These are phyloP conservation scores for Singerocomus rubriflavus DNA, from an alignment of 1,284 basidiomycete species.

Conservation along the genomic window DNA sequence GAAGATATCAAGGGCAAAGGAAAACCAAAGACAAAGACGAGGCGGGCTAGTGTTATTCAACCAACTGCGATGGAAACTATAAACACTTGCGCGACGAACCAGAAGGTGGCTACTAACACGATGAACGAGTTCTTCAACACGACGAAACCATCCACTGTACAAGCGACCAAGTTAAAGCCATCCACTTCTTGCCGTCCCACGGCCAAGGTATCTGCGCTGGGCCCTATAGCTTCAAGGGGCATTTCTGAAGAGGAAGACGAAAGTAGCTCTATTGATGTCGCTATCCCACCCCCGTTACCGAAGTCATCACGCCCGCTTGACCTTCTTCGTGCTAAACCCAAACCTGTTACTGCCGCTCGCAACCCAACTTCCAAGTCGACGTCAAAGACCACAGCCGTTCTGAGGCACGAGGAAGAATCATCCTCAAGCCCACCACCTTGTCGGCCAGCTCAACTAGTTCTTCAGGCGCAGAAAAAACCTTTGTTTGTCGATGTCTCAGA, in stretches of 20 bases:
- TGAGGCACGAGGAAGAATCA: conserved; percentile 14
- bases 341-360: background rate
- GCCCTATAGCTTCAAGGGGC: background rate
- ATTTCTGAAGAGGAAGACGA: conserved; percentile 11
- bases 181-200: background rate
- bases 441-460: background rate
- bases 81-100: background rate
- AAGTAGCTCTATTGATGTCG: conserved; percentile 9
- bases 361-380: background rate
- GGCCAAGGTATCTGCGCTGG: background rate
- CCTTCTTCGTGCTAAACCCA: conserved; percentile 24
- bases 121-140: conserved; percentile 16
- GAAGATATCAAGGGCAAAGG: conserved; percentile 5
- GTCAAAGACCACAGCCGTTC: background rate
- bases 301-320: conserved; percentile 27
- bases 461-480: conserved; percentile 13
- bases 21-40: conserved; percentile 6
- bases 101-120: conserved; percentile 5
- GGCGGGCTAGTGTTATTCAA: background rate
- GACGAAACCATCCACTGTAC: conserved; percentile 12
- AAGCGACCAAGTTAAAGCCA: conserved; percentile 8
- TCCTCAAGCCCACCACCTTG: conserved; percentile 4
- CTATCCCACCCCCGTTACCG: conserved; percentile 7
- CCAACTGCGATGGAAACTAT: background rate
- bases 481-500: conserved; percentile 29